Base-by-base conservation (phyloP, 1,284 basidiomycete genomes). In the Inonotus hispidus region DNA sequence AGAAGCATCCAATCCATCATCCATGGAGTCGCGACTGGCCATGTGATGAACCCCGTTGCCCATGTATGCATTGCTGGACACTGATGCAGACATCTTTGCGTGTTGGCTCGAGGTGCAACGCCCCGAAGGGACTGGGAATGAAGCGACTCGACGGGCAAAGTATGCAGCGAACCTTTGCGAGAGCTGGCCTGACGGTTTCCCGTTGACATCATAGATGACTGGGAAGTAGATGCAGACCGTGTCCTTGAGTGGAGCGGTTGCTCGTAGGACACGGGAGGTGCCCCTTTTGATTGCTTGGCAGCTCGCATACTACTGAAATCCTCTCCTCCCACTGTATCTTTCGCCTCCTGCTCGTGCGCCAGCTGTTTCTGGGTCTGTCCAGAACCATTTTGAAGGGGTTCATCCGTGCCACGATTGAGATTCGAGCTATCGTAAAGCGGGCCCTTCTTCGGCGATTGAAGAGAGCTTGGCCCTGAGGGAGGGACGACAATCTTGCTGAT, bases 1-100 rank as follows among this genome's bases (percentile, higher is more conserved):
- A 14, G 81, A 86, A 47, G 79, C 83, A 47, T 77, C 81, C 83
- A 89, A 84, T 41, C 89, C 72, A 62, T 89, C 88, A 68, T 91
- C 89, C 63, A 90, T 68, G 10, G 86, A 88, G 69, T 90, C 89
- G 43, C 80, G 76, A 66, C 84, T 83, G 50, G 27, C 23, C 27
- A 54, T 23, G 29, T 50, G 52, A 14, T 50, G 60, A 32, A 49
- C 46, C 27, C 46, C 50, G 4, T 47, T 46, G 7, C 46, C 49
- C 21, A 46, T 16, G n/a, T 41, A 23, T 21, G 47, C 45, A 21
- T 27, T 47, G 55, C 49, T 60, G 7, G 46, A 46, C 21, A 46
- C 56, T 6, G 53, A 59, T 27, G 29, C 58, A 43, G 55, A 32
- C 35, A 35, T 53, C 58, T 56, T 63, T 29, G 54, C 39, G n/a